Evolutionary conservation across 2,329 filamentous ascomycete species (phyloP), one percentile per base, ranked within the genome.

Genomic region (Fonsecaea multimorphosa): DNA sequence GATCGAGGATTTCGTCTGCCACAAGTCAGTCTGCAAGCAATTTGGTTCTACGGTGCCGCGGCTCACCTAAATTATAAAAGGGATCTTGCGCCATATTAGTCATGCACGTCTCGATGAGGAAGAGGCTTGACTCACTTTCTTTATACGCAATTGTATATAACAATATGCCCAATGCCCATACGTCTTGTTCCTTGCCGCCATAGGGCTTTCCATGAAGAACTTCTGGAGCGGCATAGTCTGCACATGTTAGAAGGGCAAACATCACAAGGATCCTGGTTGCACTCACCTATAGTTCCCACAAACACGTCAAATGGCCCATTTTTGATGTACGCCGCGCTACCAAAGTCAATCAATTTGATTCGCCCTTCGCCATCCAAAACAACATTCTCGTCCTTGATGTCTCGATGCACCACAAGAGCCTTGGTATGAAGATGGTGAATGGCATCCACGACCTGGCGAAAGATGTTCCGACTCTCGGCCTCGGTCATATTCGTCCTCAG

Each of bases 141-240:
- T 98, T 99, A 85, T 99, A 99, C 74, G 98, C 91, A 75, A 99
- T 97, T 31, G 95, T 99, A 82, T 99, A 99, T 14, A 99, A 87
- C 29, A 99, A 85, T 74, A 99, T 98, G 27, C 95, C 95, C 16
- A 99, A 85, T 0, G 95, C 95, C 95, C 95, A 99, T 32, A 99
- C 93, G 75, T 99, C 95, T 82, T 99, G 95, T 77, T 97, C 94
- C 79, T 96, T 97, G 74, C 95, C 95, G 71, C 91, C 87, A 79
- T 99, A 99, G 16, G 93, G 90, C 72, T 89, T 90, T 55, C 95
- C 95, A 64, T 93, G 93, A 56, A 99, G 85, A 61, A 99, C 95
- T 81, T 99, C 95, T n/a, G 95, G 95, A 6, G 95, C 95, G 53
- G 95, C 95, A 79, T 99, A 99, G 82, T 99, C 95, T 97, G 58